These are phyloP conservation scores for Leptographium flavum DNA, from an alignment of 2,329 filamentous ascomycete genomes.

Conservation along the genomic window DNA sequence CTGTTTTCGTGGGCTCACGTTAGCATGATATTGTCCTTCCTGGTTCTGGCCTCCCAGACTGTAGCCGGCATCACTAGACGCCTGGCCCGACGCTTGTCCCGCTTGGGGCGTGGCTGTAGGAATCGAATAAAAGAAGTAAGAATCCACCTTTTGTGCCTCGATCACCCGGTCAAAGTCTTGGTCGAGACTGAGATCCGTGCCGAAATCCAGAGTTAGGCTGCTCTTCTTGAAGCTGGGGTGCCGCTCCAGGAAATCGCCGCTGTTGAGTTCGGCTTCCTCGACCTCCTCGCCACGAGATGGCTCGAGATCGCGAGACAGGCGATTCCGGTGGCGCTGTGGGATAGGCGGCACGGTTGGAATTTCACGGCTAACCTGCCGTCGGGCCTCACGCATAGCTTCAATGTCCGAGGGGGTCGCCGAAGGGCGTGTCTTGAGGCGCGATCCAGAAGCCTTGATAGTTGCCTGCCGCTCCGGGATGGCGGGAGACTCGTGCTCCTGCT, in stretches of 20 bases:
- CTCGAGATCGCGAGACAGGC: slow-evolving; percentile 34
- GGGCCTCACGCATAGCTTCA: slow-evolving; percentile 69
- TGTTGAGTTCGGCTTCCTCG: slow-evolving; percentile 13
- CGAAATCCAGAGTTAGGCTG: slow-evolving; percentile 69
- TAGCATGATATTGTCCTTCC: slow-evolving; percentile 36
- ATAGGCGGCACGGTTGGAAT: slow-evolving; percentile 45
- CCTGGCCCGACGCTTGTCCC: slow-evolving; percentile 31
- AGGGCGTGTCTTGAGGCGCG: slow-evolving; percentile 75
- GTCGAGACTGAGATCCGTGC: slow-evolving; percentile 74
- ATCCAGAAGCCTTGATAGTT: slow-evolving; percentile 78
- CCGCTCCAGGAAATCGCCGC: slow-evolving; percentile 37
- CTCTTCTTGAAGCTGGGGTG: slow-evolving; percentile 66
- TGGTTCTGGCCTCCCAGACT: neutral
- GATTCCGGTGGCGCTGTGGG: slow-evolving; percentile 44
- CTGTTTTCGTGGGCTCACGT: slow-evolving; percentile 53
- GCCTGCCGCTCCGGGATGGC: slow-evolving; percentile 68
- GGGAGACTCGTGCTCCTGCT: slow-evolving; percentile 31
- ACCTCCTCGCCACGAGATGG: slow-evolving; percentile 12
- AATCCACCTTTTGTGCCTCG: slow-evolving; percentile 87
- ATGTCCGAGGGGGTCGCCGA: slow-evolving; percentile 80
- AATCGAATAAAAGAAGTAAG: slow-evolving; percentile 19
- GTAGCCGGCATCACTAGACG: slow-evolving; percentile 3
- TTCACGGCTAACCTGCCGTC: slow-evolving; percentile 72
- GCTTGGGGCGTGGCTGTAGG: slow-evolving; percentile 8
- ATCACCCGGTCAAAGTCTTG: slow-evolving; percentile 92